Evolutionary conservation across 768 basidiomycete genomes (phyloP).

Genomic region (Leccinum uliginosum): DNA sequence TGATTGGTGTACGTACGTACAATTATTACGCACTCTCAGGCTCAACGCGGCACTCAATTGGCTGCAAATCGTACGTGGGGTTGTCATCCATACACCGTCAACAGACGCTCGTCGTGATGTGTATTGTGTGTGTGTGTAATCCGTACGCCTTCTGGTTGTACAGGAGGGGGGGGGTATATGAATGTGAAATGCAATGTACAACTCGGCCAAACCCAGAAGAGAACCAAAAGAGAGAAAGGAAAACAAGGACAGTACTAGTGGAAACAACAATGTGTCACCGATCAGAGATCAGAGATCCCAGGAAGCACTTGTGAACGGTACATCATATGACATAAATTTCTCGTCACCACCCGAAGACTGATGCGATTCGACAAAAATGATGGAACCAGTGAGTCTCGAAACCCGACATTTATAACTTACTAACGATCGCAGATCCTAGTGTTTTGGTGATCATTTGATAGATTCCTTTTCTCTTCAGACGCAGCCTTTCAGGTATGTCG

Average conservation of each 20-base stretch:
- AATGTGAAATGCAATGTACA: not conserved
- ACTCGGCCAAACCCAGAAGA: not conserved
- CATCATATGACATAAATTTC: too few relatives aligned
- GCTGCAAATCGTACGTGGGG: not conserved
- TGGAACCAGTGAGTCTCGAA: too few relatives aligned
- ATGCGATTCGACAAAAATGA: too few relatives aligned
- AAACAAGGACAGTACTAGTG: not conserved
- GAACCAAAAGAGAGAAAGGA: not conserved
- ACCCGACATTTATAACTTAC: too few relatives aligned
- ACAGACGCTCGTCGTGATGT: not conserved
- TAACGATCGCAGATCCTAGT: too few relatives aligned
- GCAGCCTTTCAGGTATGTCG: conserved; percentile 52
- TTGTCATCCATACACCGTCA: not conserved
- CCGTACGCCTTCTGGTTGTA: not conserved
- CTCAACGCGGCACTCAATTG: too few relatives aligned
- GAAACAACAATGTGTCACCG: not conserved
- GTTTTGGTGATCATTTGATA: too few relatives aligned
- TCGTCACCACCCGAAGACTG: too few relatives aligned
- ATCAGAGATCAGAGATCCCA: conserved; percentile 28
- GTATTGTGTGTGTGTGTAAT: not conserved
- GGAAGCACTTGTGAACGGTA: too few relatives aligned
- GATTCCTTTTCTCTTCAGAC: conserved; percentile 54
- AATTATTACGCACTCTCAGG: too few relatives aligned
- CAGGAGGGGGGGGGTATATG: not conserved
- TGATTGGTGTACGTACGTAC: too few relatives aligned